Conservation (phyloP, 2,329 filamentous ascomycete genomes). For the Calonectria honghensis region DNA sequence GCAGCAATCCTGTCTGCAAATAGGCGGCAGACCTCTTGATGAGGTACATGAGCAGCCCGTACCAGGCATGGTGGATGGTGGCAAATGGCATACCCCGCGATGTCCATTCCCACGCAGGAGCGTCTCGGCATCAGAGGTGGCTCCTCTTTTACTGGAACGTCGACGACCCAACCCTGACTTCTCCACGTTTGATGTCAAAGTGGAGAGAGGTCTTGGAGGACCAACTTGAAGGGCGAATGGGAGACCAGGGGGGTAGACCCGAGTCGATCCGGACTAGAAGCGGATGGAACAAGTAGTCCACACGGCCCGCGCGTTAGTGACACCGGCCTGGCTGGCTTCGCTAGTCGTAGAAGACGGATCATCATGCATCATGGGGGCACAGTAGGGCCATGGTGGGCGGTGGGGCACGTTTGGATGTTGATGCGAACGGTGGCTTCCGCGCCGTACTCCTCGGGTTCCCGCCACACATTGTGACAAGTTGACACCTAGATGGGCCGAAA, state of each 20-base stretch:
- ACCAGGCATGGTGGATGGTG: background rate
- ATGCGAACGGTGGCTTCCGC: slow-evolving; percentile 11
- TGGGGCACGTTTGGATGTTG: slow-evolving; percentile 4
- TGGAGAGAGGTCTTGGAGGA: slow-evolving; percentile 19
- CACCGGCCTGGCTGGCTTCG: background rate
- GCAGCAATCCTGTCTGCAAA: background rate
- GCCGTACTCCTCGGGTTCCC: background rate
- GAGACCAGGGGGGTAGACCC: background rate
- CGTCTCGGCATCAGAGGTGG: background rate
- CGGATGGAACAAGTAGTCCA: slow-evolving; percentile 21
- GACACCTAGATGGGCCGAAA: background rate
- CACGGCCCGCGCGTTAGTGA: slow-evolving; percentile 25
- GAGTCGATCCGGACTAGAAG: slow-evolving; percentile 18
- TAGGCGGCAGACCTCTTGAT: background rate
- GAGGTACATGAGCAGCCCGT: background rate
- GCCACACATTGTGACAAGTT: background rate
- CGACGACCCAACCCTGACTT: background rate
- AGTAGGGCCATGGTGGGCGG: background rate
- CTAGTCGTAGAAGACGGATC: slow-evolving; percentile 17
- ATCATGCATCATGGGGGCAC: slow-evolving; percentile 19
- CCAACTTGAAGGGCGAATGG: background rate
- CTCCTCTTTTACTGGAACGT: slow-evolving; percentile 6
- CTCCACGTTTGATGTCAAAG: slow-evolving; percentile 19
- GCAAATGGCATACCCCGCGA: background rate
- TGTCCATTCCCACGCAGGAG: background rate